phyloP scores from a whole-genome alignment of 192 early-diverging fungal species.

The Backusella luteola region DNA sequence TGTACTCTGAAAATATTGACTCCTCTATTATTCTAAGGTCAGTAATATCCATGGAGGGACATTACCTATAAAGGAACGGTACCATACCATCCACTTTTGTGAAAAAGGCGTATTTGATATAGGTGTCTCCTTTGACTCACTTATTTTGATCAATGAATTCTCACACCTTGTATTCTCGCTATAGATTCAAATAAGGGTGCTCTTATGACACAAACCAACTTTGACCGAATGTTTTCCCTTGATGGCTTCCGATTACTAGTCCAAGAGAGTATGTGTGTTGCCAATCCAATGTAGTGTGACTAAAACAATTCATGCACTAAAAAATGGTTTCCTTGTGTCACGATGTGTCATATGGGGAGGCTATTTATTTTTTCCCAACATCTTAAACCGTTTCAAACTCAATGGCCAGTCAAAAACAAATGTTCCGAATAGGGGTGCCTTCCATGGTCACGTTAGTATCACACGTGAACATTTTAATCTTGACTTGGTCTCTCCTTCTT shows the following conservation, averaged over 20 bases:
- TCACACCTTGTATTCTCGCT: neutral
- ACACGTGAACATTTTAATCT: neutral
- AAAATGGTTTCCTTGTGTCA: neutral
- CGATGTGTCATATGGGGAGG: neutral
- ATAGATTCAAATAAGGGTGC: neutral
- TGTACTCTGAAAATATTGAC: neutral
- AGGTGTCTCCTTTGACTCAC: neutral
- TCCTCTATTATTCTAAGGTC: neutral
- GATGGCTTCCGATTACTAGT: neutral
- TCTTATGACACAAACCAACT: neutral
- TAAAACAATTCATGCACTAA: neutral
- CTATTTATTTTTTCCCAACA: neutral
- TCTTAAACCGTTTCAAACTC: neutral
- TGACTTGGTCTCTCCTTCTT: neutral
- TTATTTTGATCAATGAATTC: neutral
- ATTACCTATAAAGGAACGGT: neutral
- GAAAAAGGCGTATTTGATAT: neutral
- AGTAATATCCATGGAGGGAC: neutral
- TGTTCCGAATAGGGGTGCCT: neutral
- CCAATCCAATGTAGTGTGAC: neutral
- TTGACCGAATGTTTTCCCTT: neutral
- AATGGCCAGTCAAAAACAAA: neutral
- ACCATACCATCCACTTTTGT: neutral
- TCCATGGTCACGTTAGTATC: neutral
- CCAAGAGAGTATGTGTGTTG: neutral